A percentile compares a stretch with the other conserved stretches of the same genome.
Evolutionary conservation across 306 rosid genomes (phyloP).

Genomic region (Macrotyloma uniflorum): DNA sequence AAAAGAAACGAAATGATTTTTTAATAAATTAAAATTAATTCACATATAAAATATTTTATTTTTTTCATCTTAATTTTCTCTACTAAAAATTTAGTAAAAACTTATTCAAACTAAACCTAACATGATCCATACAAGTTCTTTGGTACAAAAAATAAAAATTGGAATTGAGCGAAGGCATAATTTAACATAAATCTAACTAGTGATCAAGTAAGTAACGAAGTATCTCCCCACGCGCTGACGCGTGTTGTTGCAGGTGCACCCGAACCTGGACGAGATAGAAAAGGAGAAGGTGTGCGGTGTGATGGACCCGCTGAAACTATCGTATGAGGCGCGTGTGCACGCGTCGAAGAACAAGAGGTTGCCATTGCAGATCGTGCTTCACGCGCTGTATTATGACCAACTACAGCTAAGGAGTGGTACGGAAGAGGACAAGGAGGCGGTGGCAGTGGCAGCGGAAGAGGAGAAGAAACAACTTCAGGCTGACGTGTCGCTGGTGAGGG

Average conservation of each 20-base stretch:
- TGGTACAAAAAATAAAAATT: not conserved
- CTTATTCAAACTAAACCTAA: no score
- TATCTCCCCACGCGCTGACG: not conserved
- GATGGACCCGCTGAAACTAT: constrained; percentile 77
- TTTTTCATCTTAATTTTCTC: no score
- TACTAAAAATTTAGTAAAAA: no score
- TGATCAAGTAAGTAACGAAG: not conserved
- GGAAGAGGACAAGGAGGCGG: constrained; percentile 36
- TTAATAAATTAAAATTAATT: no score
- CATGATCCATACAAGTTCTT: not conserved
- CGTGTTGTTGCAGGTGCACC: constrained; percentile 61
- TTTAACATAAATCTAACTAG: not conserved
- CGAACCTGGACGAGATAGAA: constrained; percentile 80
- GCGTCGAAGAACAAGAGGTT: constrained; percentile 89
- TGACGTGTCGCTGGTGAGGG: constrained; percentile 73
- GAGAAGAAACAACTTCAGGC: constrained; percentile 58
- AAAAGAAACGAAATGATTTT: no score
- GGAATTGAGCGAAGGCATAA: not conserved
- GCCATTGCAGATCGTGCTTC: constrained; percentile 84
- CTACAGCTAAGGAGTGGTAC: constrained; percentile 71
- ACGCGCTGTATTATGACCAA: constrained; percentile 87
- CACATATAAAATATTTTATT: no score
- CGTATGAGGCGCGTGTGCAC: constrained; percentile 83
- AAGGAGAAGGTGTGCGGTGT: constrained; percentile 88
- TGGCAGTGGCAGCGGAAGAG: not conserved